Conservation (phyloP, 352 stramenopile species). For the Phytophthora cajani region DNA sequence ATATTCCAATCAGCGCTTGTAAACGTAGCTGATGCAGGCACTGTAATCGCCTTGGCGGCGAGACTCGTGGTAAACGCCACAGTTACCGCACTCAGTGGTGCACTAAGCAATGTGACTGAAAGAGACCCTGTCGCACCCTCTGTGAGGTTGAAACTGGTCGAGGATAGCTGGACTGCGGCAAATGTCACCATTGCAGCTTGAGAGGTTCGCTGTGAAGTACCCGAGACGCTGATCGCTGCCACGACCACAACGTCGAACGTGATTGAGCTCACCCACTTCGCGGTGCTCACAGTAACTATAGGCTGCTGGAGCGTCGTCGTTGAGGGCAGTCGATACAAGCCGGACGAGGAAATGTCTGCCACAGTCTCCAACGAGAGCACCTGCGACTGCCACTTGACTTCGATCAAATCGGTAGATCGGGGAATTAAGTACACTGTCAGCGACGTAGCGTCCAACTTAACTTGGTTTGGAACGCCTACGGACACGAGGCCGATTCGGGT, state of each 20-base stretch:
- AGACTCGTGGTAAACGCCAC: constrained; percentile 47
- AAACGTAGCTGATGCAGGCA: constrained; percentile 40
- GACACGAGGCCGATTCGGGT: constrained; percentile 45
- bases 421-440: constrained; percentile 48
- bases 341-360: constrained; percentile 34
- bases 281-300: constrained; percentile 39
- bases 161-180: constrained; percentile 45
- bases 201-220: constrained; percentile 41
- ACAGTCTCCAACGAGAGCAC: constrained; percentile 37
- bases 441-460: constrained; percentile 43
- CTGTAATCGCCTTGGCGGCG: constrained; percentile 32
- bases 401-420: constrained; percentile 24
- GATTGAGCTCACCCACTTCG: constrained; percentile 35
- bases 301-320: constrained; percentile 30
- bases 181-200: constrained; percentile 41
- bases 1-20: constrained; percentile 41
- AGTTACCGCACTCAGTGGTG: constrained; percentile 38
- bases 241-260: constrained; percentile 48
- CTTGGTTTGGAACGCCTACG: constrained; percentile 35
- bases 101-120: constrained; percentile 49
- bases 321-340: constrained; percentile 44
- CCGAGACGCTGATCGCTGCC: constrained; percentile 40
- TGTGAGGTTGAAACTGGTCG: constrained; percentile 46
- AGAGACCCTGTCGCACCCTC: constrained; percentile 38
- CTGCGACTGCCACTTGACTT: constrained; percentile 51